Base-by-base conservation (phyloP, 352 stramenopile genomes). In the Phytophthora syringae region DNA sequence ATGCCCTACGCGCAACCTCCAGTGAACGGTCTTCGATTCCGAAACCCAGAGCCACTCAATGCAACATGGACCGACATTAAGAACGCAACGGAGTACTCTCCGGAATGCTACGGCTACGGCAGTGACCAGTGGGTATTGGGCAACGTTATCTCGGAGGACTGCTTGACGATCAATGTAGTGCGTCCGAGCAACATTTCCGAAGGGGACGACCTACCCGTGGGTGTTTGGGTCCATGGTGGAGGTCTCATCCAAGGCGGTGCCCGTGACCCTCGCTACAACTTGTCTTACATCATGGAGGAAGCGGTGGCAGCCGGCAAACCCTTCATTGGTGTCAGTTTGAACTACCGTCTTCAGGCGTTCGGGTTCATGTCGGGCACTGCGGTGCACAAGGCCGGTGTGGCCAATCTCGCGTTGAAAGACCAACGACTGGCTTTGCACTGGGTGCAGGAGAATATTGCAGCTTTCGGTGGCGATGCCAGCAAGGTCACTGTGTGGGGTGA, bases 401-500 rank as follows among this genome's bases (percentile, higher is more conserved):
- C 86, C 9, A 98, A 97, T 49, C 93, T 91, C 60, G 89, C 83
- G 0, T 59, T 97, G 22, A 83, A 93, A 62, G 92, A 98, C 74
- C 92, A 98, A 62, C 66, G 79, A 16, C 72, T 92, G 7, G 89
- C 82, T 2, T 30, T 97, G 57, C 76, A 93, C 66, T 98, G 86
- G 82, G 75, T 97, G 39, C 76, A 95, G 45, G 64, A 83, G 28
- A 94, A 97, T 54, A 92, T 97, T 52, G 51, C 15, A 2, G 53
- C 68, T 36, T 97, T 98, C 70, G 92, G 92, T 4, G 90, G 89
- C 25, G 80, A 98, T 74, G 67, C 87, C 5, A 66, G 75, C 47
- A 70, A 79, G n/a, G 88, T 97, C 28, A 97, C 86, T 1, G 45
- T 98, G 13, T 97, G 95, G 73, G 92, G 92, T 5, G 88, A 98